Conservation (phyloP, 164 flowering plant species). For the Nymphaea colorata region DNA sequence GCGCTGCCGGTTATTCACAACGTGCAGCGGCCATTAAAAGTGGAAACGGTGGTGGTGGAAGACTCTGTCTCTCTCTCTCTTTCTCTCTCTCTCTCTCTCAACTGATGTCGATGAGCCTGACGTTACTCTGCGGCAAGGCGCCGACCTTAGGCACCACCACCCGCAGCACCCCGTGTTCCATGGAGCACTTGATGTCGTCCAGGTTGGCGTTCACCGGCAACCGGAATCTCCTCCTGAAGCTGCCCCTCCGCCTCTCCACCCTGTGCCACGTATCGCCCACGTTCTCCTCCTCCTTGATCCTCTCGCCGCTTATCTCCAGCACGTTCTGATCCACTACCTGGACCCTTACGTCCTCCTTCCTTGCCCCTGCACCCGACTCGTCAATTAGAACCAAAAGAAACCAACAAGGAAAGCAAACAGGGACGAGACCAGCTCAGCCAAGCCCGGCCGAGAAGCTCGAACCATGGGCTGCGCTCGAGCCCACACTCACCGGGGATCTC, state of each 20-base stretch:
- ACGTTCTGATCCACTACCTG: constrained; percentile 12
- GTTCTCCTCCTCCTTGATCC: constrained; percentile 1
- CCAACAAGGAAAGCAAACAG: too few relatives aligned
- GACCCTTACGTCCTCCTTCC: constrained; percentile 20
- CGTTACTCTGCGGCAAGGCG: background rate
- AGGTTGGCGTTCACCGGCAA: constrained; percentile 7
- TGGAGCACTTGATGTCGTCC: constrained; percentile 3
- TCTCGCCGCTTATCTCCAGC: constrained; percentile 15
- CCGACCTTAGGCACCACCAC: constrained; percentile 8
- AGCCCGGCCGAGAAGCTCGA: background rate
- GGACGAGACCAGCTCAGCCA: background rate
- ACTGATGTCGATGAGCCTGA: background rate
- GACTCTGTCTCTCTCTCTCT: too few relatives aligned
- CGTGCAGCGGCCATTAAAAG: too few relatives aligned
- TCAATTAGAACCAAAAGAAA: background rate
- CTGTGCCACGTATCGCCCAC: constrained; percentile 4
- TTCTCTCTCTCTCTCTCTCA: too few relatives aligned
- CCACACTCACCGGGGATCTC: constrained; percentile 22
- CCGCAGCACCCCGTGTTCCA: constrained; percentile 5
- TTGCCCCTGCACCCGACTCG: constrained; percentile 9
- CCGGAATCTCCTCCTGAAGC: constrained; percentile 4
- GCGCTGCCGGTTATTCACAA: too few relatives aligned
- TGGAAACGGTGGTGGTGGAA: too few relatives aligned
- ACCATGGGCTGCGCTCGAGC: background rate
- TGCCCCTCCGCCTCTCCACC: constrained; percentile 6